Conservation (phyloP, 495 filamentous ascomycete species). For the Penicillium atrosanguineum region DNA sequence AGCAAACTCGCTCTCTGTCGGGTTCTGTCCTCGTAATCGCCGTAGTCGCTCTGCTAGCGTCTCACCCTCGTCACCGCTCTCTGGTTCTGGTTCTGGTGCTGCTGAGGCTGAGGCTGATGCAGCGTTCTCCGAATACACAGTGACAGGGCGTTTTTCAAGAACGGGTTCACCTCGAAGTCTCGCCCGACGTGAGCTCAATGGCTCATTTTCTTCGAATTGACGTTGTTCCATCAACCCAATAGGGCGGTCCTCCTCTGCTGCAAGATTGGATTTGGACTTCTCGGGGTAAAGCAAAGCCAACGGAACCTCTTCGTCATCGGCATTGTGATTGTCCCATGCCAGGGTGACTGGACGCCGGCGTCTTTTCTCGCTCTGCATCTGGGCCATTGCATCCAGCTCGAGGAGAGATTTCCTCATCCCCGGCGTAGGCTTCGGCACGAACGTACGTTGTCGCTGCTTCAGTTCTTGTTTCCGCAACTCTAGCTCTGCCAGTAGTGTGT, state of each 20-base stretch:
- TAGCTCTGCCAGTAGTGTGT: slow-evolving; percentile 88
- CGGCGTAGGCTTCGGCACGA: slow-evolving; percentile 57
- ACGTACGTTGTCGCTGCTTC: slow-evolving; percentile 69
- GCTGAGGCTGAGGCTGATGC: background rate
- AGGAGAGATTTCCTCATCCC: slow-evolving; percentile 88
- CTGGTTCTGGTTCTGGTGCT: slow-evolving; percentile 20
- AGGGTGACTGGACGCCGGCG: slow-evolving; percentile 73
- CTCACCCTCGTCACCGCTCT: slow-evolving; percentile 67
- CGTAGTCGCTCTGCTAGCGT: slow-evolving; percentile 73
- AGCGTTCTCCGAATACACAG: slow-evolving; percentile 31
- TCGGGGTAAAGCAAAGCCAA: slow-evolving; percentile 74
- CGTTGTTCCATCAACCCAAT: slow-evolving; percentile 81
- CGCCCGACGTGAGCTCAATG: slow-evolving; percentile 74
- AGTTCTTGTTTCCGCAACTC: slow-evolving; percentile 84
- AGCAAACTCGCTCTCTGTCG: slow-evolving; percentile 75
- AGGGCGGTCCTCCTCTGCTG: slow-evolving; percentile 60
- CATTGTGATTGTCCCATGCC: slow-evolving; percentile 80
- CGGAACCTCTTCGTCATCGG: slow-evolving; percentile 75
- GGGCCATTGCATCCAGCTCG: slow-evolving; percentile 85
- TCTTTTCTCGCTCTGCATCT: slow-evolving; percentile 75
- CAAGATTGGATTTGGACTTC: slow-evolving; percentile 45
- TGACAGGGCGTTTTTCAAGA: slow-evolving; percentile 35
- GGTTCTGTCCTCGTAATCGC: slow-evolving; percentile 58
- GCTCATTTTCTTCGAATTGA: slow-evolving; percentile 88
- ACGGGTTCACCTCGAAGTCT: slow-evolving; percentile 62